These are phyloP conservation scores for Zasmidium cellare DNA, from an alignment of 2,329 filamentous ascomycete genomes.

Conservation along the genomic window DNA sequence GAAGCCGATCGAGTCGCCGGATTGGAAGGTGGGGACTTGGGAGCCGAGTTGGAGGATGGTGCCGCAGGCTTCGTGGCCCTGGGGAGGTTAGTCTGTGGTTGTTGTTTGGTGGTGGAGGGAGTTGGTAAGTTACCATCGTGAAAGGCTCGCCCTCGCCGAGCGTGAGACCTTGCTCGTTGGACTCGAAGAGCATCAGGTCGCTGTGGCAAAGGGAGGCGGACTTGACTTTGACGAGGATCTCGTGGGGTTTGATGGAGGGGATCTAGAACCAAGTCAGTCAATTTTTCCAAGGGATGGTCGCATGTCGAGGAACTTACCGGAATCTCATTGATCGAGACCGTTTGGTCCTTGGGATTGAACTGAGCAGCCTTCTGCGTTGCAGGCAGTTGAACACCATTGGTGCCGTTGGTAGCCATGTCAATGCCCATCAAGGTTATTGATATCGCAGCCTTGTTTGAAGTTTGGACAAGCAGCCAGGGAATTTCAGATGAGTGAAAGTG, in stretches of 20 bases:
- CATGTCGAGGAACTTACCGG: constrained; percentile 8
- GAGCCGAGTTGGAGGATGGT: constrained; percentile 13
- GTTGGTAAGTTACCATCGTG: constrained; percentile 12
- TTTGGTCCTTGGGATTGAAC: constrained; percentile 16
- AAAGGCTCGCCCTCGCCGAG: constrained; percentile 15
- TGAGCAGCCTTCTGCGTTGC: constrained; percentile 18
- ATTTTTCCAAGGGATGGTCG: too few species aligned
- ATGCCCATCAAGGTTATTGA: not conserved
- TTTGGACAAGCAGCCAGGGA: not conserved
- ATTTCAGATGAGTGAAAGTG: not conserved
- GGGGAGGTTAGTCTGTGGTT: not conserved
- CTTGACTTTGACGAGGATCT: constrained; percentile 21
- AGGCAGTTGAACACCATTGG: constrained; percentile 10
- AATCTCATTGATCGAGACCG: constrained; percentile 17
- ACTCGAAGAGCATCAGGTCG: constrained; percentile 22
- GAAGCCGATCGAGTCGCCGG: constrained; percentile 19
- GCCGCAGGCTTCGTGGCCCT: constrained; percentile 22
- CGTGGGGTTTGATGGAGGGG: constrained; percentile 15
- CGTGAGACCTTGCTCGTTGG: constrained; percentile 15
- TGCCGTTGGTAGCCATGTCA: not conserved
- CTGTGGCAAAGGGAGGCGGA: constrained; percentile 22
- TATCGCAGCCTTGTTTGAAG: not conserved
- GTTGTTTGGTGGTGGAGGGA: not conserved
- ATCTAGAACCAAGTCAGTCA: constrained; percentile 2
- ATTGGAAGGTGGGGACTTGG: constrained; percentile 11